phyloP scores from a whole-genome alignment of 192 early-diverging fungal genomes.

The Entophlyctis helioformis region DNA sequence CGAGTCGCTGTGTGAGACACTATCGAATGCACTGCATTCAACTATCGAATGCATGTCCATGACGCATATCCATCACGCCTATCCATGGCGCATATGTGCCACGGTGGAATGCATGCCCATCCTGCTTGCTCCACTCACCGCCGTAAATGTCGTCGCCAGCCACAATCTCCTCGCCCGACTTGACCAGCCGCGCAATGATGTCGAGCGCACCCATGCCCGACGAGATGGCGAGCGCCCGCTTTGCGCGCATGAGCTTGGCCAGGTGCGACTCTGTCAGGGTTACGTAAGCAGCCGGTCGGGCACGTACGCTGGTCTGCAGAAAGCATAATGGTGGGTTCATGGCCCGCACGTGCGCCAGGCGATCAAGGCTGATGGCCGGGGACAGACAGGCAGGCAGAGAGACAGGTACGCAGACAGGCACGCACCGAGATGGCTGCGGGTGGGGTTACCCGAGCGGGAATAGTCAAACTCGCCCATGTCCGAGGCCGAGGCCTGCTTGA shows the following conservation, averaged over 20 bases:
- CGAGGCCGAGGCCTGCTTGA: constrained; percentile 74
- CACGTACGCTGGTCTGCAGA: neutral
- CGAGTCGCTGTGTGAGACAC: too few species aligned
- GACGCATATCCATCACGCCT: too few species aligned
- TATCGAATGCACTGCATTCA: too few species aligned
- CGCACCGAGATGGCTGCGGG: constrained; percentile 78
- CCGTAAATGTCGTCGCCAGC: constrained; percentile 96
- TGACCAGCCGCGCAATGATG: constrained; percentile 78
- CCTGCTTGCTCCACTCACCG: constrained; percentile 45
- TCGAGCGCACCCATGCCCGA: constrained; percentile 94
- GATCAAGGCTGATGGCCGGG: too few species aligned
- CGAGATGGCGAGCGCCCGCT: constrained; percentile 71
- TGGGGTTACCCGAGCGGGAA: constrained; percentile 92
- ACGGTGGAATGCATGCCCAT: too few species aligned
- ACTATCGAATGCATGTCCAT: too few species aligned
- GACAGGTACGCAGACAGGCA: too few species aligned
- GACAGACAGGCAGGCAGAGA: too few species aligned
- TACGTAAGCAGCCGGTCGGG: neutral
- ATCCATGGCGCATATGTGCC: too few species aligned
- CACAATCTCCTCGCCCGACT: constrained; percentile 80
- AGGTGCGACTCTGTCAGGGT: constrained; percentile 65
- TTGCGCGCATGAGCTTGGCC: constrained; percentile 86
- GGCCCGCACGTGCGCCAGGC: neutral
- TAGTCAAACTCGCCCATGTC: constrained; percentile 93
- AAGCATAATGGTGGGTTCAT: neutral